Percentiles rank a stretch among this genome's conserved stretches.
Conservation (phyloP, 2,329 filamentous ascomycete species). For the Pochonia chlamydosporia region DNA sequence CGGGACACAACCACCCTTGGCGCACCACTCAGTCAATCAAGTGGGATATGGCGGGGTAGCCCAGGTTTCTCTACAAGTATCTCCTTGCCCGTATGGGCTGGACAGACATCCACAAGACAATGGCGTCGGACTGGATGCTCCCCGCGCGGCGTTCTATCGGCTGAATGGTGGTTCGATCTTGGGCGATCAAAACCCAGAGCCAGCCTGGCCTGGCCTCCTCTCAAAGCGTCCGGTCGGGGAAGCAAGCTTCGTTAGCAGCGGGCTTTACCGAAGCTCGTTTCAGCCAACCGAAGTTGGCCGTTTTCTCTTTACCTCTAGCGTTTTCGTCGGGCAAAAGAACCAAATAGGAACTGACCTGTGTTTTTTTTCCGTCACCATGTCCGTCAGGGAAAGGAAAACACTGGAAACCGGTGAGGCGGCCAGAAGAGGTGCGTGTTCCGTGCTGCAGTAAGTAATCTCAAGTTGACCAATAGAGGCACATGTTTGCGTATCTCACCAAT, state of each 20-base stretch:
- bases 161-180: neutral
- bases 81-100: neutral
- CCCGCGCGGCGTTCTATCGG: neutral
- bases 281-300: neutral
- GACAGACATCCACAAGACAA: neutral
- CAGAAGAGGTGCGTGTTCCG: slow-evolving; percentile 2
- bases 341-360: neutral
- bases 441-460: slow-evolving; percentile 2
- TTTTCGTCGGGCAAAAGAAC: neutral
- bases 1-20: neutral
- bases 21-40: neutral
- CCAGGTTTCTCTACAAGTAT: neutral
- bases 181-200: neutral
- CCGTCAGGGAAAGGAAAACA: neutral
- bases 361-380: neutral
- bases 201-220: too few species aligned
- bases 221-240: neutral
- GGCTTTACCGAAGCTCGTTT: neutral
- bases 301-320: neutral
- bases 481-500: neutral
- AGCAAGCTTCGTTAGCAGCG: too few species aligned
- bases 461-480: slow-evolving; percentile 3
- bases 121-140: neutral
- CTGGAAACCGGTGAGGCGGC: slow-evolving; percentile 5
- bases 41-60: slow-evolving; percentile 5